Evolutionary conservation across 805 yeast genomes (phyloP).

Genomic region (Starmerella bombi): DNA sequence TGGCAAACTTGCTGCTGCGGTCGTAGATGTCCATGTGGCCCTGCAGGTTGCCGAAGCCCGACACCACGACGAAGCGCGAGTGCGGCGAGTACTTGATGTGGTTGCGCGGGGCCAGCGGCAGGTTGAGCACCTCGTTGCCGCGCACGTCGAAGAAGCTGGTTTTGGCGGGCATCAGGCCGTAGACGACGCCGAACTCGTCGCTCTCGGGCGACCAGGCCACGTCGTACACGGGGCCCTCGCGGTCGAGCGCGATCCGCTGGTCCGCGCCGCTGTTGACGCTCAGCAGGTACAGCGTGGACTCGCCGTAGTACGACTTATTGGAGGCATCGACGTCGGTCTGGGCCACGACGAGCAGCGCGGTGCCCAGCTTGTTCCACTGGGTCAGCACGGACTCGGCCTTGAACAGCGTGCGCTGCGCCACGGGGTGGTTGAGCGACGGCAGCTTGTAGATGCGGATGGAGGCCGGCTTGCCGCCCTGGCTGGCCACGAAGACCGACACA

Average conservation of each 20-base stretch:
- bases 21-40: constrained; percentile 93
- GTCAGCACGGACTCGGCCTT: constrained; percentile 89
- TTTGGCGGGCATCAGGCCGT: constrained; percentile 95
- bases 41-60: constrained; percentile 96
- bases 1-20: constrained; percentile 62
- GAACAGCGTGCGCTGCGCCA: constrained; percentile 77
- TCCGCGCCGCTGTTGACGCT: constrained; percentile 78
- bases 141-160: constrained; percentile 90
- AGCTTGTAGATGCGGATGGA: constrained; percentile 69
- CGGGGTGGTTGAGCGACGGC: constrained; percentile 62
- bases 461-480: constrained; percentile 78
- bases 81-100: constrained; percentile 88
- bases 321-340: constrained; percentile 92
- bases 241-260: constrained; percentile 70
- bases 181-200: constrained; percentile 91
- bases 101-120: constrained; percentile 81
- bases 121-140: constrained; percentile 70
- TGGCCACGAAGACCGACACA: constrained; percentile 83
- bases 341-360: constrained; percentile 83
- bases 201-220: constrained; percentile 95
- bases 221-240: constrained; percentile 96
- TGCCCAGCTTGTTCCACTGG: constrained; percentile 90
- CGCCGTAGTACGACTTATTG: constrained; percentile 93
- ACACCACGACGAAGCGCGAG: constrained; percentile 78
- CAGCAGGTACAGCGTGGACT: constrained; percentile 76